Conservation (phyloP, 2,329 filamentous ascomycete genomes). For the Claviceps spartinae region DNA sequence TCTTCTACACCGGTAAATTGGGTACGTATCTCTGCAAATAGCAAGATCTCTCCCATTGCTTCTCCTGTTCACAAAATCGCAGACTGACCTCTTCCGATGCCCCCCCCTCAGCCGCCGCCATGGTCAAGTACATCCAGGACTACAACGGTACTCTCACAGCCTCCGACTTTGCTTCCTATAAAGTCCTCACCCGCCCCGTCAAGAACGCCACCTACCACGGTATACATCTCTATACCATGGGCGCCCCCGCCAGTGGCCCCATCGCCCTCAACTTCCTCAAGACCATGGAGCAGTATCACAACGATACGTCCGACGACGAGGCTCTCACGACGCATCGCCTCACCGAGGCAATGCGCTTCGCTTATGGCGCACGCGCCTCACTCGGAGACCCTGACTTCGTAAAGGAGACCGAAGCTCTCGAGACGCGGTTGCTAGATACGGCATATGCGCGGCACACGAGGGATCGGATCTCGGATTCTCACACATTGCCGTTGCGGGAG, state of each 20-base stretch:
- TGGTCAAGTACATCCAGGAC: constrained; percentile 52
- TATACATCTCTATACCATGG: constrained; percentile 54
- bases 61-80: constrained; percentile 4
- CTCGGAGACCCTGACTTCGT: constrained; percentile 76
- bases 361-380: constrained; percentile 63
- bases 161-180: constrained; percentile 62
- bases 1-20: constrained; percentile 61
- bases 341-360: constrained; percentile 81
- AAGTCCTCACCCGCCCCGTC: constrained; percentile 49
- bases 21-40: constrained; percentile 17
- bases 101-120: constrained; percentile 46
- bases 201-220: constrained; percentile 54
- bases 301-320: constrained; percentile 33
- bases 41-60: background rate
- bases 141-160: constrained; percentile 77
- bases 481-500: constrained; percentile 55
- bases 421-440: constrained; percentile 53
- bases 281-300: constrained; percentile 62
- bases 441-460: constrained; percentile 46
- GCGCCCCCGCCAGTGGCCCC: constrained; percentile 65
- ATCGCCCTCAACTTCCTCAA: constrained; percentile 68
- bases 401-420: constrained; percentile 44
- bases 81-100: background rate
- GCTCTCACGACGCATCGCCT: constrained; percentile 65
- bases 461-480: constrained; percentile 54